Evolutionary conservation across 176 grass and related monocot genomes (phyloP), one percentile per base, ranked within the genome.

Genomic region (Stipa capillata): DNA sequence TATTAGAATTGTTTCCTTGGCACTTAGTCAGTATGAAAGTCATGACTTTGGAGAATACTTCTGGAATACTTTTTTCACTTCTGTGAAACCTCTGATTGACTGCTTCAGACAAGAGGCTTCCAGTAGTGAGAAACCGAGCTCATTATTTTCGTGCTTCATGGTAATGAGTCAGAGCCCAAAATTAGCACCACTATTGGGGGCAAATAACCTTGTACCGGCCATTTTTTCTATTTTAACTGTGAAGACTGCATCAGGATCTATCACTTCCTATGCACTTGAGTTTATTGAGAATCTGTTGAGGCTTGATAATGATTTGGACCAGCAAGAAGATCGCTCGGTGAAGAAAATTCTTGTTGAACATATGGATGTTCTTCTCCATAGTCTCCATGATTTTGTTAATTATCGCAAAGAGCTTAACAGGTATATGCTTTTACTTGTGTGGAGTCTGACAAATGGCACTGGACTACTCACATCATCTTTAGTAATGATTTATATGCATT

Each of bases 221-320:
- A 84, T 97, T 67, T 97, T 94, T 87, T 92, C 95, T 82, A 89
- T 94, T 78, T 90, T 97, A 66, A 88, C 91, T 59, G 92, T 94
- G 73, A 94, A 82, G 77, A 94, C 85, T 23, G 95, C 87, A 4
- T 94, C 95, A 44, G 87, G 85, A 83, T 86, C 87, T 27, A 90
- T 97, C 53, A 84, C 89, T 54, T 92, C 89, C 65, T 87, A 81
- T 89, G 85, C 85, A 14, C 87, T 97, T 76, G 79, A 87, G 31
- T 92, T 97, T 74, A 84, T 94, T 50, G 94, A 97, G 77, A 97
- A 97, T 92, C 83, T 97, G 45, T 83, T 97, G 80, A 90, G 72
- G 69, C 56, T 97, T 74, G 89, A 97, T 86, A 88, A 44, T 75
- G 87, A 92, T 85, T 88, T 88, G 68, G 85, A 88, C 76, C 80